Evolutionary conservation across 352 stramenopile genomes (phyloP), one percentile per base, ranked within the genome.

Genomic region (Globisporangium solare): DNA sequence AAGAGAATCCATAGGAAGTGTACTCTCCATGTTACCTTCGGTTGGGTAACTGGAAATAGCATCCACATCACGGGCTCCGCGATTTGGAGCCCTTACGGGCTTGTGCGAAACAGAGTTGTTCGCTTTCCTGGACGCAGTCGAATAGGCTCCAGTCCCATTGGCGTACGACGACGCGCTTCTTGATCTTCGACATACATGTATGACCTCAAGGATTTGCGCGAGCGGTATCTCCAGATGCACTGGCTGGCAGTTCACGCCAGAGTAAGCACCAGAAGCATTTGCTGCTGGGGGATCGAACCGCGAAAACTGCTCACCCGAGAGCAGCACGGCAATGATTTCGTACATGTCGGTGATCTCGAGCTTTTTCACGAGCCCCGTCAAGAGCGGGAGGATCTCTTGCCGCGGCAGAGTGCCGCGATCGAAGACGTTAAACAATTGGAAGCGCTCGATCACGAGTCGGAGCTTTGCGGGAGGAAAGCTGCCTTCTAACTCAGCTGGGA

Each of bases 301-400:
- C 6, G 41, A 14, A 65, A 27, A 2, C 13, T 43, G 0, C n/a
- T 67, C 20, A 40, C 37, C 17, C 5, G 57, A 41, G 3, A 68
- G 47, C 40, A 83, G 49, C 13, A 63, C 56, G 2, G 66, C 35
- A 0, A 81, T 50, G n/a, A 80, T 51, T 18, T 67, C 64, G 56
- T 73, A 76, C 47, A 76, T 56, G 57, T 83, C 71, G 10, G 69
- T 61, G 27, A 83, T 65, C 32, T 83, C 71, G 43, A 67, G 51
- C 17, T 57, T 64, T 40, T 51, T 69, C 6, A 64, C 69, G 51
- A 83, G 47, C 11, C 68, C 59, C 2, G 68, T 70, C 4, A 83
- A 59, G 11, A 83, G 22, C 18, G 71, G 47, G 35, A 77, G 79
- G 24, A 80, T 10, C 39, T 83, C 74, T 24, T 73, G 61, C 2